A percentile compares a stretch with the other conserved stretches of the same genome.
Evolutionary conservation across 768 basidiomycete genomes (phyloP).

Genomic region (Amanita thiersii): DNA sequence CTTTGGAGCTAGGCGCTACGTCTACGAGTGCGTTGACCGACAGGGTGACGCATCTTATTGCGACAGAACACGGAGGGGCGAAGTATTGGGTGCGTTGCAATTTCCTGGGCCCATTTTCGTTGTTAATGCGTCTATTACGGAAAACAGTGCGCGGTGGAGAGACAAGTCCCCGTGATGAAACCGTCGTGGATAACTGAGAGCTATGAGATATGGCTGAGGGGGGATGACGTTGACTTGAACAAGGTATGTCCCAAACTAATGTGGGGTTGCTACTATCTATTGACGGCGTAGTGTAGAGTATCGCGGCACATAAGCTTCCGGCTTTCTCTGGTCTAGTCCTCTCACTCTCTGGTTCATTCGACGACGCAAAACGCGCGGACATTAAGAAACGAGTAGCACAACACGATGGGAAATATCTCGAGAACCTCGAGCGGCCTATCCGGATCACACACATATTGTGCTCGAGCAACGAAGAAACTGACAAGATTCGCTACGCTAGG

Average conservation of each 20-base stretch:
- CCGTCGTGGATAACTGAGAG: constrained; percentile 72
- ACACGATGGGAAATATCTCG: constrained; percentile 63
- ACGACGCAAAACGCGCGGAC: constrained; percentile 47
- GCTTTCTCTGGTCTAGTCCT: constrained; percentile 66
- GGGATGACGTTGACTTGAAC: constrained; percentile 67
- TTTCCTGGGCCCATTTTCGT: not conserved
- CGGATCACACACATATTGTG: constrained; percentile 83
- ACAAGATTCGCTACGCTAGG: constrained; percentile 74
- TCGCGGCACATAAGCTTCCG: constrained; percentile 54
- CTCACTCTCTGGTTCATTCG: constrained; percentile 69
- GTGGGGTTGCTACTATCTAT: not conserved
- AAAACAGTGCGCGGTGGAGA: constrained; percentile 70
- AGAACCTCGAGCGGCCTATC: constrained; percentile 70
- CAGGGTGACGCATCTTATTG: constrained; percentile 82
- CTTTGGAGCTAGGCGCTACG: constrained; percentile 72
- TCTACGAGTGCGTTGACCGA: constrained; percentile 71
- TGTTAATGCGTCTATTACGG: not conserved
- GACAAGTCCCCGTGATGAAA: constrained; percentile 70
- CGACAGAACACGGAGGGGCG: constrained; percentile 68
- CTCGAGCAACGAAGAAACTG: constrained; percentile 53
- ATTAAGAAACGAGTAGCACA: constrained; percentile 54
- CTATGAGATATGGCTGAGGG: constrained; percentile 68
- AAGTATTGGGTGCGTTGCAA: constrained; percentile 62
- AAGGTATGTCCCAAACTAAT: constrained; percentile 33
- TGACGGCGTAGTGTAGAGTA: constrained; percentile 32